Evolutionary conservation across 2,329 filamentous ascomycete genomes (phyloP).

Genomic region (Fusarium sp.): DNA sequence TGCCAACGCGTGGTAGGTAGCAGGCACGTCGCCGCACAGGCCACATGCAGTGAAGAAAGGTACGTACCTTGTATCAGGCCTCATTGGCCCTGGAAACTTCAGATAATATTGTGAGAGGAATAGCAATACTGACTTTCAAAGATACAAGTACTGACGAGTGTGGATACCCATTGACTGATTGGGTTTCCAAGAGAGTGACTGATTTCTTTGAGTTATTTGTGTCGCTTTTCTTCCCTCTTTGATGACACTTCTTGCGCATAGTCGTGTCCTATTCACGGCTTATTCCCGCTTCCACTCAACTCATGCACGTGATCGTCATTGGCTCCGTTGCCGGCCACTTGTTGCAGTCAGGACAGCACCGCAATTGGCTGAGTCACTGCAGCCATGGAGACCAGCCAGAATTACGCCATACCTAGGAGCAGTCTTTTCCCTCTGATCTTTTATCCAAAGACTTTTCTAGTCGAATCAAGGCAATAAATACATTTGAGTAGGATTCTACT

Average conservation of each 20-base stretch:
- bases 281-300: neutral
- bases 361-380: constrained; percentile 44
- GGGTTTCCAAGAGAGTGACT: neutral
- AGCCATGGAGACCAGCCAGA: constrained; percentile 36
- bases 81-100: neutral
- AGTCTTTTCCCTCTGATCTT: constrained; percentile 36
- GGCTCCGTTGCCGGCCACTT: constrained; percentile 39
- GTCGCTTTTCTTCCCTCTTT: neutral
- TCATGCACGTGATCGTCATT: constrained; percentile 32
- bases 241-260: neutral
- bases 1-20: constrained; percentile 16
- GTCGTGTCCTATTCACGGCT: neutral
- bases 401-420: constrained; percentile 46
- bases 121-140: neutral
- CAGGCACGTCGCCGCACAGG: constrained; percentile 33
- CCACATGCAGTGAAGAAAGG: constrained; percentile 9
- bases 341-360: constrained; percentile 16
- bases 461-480: constrained; percentile 24
- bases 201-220: neutral
- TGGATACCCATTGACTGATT: neutral
- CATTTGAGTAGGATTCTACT: constrained; percentile 19
- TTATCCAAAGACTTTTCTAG: constrained; percentile 32
- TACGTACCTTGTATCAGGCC: constrained; percentile 14
- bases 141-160: neutral
- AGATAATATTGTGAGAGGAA: neutral